Conservation (phyloP, 202 grass and related monocot species). For the Cymbopogon flexuosus region DNA sequence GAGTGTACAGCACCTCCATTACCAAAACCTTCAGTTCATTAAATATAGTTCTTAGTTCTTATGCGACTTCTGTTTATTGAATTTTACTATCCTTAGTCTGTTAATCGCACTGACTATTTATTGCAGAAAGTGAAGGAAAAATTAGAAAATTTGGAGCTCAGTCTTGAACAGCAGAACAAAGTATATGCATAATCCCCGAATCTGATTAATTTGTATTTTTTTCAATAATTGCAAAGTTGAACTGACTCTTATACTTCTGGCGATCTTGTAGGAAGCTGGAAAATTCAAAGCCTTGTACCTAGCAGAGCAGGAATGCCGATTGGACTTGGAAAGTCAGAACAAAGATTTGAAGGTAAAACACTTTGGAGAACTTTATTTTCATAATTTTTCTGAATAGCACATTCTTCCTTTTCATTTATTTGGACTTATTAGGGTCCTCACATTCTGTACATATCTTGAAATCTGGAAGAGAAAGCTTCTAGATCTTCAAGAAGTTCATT, state of each 20-base stretch:
- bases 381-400: not conserved
- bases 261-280: conserved; percentile 53
- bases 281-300: conserved; percentile 53
- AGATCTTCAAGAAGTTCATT: conserved; percentile 59
- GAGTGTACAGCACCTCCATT: not conserved
- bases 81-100: conserved; percentile 4
- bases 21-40: conserved; percentile 14
- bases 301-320: conserved; percentile 53
- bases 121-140: conserved; percentile 61
- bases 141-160: conserved; percentile 54
- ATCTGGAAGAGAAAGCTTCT: conserved; percentile 39
- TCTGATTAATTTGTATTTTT: not conserved
- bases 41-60: conserved; percentile 26
- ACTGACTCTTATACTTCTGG: conserved; percentile 23
- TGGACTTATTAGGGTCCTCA: conserved; percentile 8
- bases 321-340: conserved; percentile 57
- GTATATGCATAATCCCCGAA: conserved; percentile 31
- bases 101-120: conserved; percentile 21
- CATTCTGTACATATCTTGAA: conserved; percentile 43
- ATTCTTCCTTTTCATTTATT: not conserved
- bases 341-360: conserved; percentile 59
- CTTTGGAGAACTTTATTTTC: conserved; percentile 14
- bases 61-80: conserved; percentile 17
- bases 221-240: conserved; percentile 9
- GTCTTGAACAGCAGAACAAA: conserved; percentile 50